Evolutionary conservation across 2,329 filamentous ascomycete species (phyloP).

Genomic region (Cryoendolithus antarcticus): DNA sequence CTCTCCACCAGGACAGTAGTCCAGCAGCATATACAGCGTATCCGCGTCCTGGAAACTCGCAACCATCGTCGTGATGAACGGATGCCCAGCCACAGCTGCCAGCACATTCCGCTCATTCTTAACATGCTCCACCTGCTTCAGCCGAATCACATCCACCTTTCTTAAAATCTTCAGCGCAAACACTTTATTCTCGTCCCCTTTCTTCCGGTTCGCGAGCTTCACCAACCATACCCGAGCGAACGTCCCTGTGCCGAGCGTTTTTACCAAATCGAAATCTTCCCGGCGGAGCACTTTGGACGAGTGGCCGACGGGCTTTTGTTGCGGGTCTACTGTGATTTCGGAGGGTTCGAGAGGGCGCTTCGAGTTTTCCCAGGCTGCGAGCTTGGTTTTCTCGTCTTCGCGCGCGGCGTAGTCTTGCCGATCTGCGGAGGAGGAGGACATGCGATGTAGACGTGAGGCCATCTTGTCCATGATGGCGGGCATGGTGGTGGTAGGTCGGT

Average conservation of each 20-base stretch:
- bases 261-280: constrained; percentile 58
- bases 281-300: constrained; percentile 34
- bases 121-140: constrained; percentile 80
- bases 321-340: constrained; percentile 31
- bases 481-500: constrained; percentile 14
- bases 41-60: constrained; percentile 70
- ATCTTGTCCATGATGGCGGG: constrained; percentile 23
- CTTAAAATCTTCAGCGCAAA: constrained; percentile 72
- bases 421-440: constrained; percentile 15
- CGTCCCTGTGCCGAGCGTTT: constrained; percentile 63
- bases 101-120: constrained; percentile 72
- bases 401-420: constrained; percentile 20
- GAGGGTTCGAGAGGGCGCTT: constrained; percentile 31
- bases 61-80: constrained; percentile 69
- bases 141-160: constrained; percentile 55
- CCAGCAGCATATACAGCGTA: constrained; percentile 70
- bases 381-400: constrained; percentile 34
- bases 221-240: constrained; percentile 76
- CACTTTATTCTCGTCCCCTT: constrained; percentile 50
- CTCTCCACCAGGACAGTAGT: constrained; percentile 74
- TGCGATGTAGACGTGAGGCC: constrained; percentile 23
- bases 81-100: constrained; percentile 63
- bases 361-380: constrained; percentile 35
- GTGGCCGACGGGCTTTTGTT: constrained; percentile 35
- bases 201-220: constrained; percentile 41